Evolutionary conservation across 2,329 filamentous ascomycete species (phyloP), one percentile per base, ranked within the genome.

Genomic region (Calonectria pauciramosa): DNA sequence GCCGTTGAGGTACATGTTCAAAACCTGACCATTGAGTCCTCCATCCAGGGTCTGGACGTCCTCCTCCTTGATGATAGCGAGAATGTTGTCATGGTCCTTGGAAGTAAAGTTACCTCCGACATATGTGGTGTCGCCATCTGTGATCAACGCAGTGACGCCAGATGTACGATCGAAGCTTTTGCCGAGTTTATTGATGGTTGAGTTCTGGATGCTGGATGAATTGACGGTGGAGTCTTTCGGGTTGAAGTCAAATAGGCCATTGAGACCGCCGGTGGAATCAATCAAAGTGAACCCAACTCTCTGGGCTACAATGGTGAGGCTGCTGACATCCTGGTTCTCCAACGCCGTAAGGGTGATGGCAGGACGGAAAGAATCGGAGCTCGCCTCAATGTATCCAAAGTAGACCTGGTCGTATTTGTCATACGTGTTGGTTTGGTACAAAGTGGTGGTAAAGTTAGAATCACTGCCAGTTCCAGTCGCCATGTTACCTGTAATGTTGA

Each of bases 331-430:
- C 84, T 96, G 94, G 49, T 91, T 92, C 38, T 89, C 83, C 28
- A 92, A 87, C 6, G 96, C 94, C 0, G 92, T 90, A 56, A 99
- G 87, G 0, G 94, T 98, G 68, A 99, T 92, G 6, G 91, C 91
- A 18, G 96, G 95, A 52, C 93, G 93, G 88, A 98, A 98, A 26
- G 90, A 90, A 76, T 87, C 88, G 13, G 91, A 93, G 68, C 91
- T 92, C 69, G 93, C 93, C 82, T 99, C 95, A 69, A 99, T 92
- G 78, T 92, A 92, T 60, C 96, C 97, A 78, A 93, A 94, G 85
- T 96, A 98, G 73, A 99, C 93, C 79, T 95, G 93, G 82, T 99
- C 97, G 82, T 98, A 99, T 85, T 99, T 99, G 88, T 99, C 96
- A 84, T 93, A 97, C 83, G 97, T 91, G 86, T 99, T 99, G 23